phyloP scores from a whole-genome alignment of 2,329 filamentous ascomycete species.

The Exophiala viscosa region DNA sequence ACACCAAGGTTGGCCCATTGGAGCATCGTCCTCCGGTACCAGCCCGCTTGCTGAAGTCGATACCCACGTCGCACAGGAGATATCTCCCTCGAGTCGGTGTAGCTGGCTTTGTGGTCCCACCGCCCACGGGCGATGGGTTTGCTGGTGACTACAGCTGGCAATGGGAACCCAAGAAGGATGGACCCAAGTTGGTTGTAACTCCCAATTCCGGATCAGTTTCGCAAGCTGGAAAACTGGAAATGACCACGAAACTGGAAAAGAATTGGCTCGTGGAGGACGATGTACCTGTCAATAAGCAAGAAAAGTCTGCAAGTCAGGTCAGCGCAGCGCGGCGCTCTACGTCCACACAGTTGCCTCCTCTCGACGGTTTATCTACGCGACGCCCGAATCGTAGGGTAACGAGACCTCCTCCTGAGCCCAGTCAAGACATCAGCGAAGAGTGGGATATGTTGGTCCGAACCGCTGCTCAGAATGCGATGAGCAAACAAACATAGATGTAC shows the following conservation, averaged over 20 bases:
- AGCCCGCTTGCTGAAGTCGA: slow-evolving; percentile 51
- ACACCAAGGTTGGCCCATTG: slow-evolving; percentile 60
- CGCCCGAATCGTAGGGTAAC: background rate
- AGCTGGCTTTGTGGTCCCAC: slow-evolving; percentile 26
- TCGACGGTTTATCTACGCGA: slow-evolving; percentile 1
- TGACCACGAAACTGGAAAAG: slow-evolving; percentile 11
- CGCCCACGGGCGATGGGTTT: background rate
- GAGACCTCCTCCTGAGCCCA: slow-evolving; percentile 8
- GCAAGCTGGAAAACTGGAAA: slow-evolving; percentile 21
- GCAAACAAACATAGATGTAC: slow-evolving; percentile 13
- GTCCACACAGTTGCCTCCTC: slow-evolving; percentile 9
- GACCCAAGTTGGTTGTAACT: slow-evolving; percentile 21
- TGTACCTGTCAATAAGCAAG: slow-evolving; percentile 13
- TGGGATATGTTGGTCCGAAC: slow-evolving; percentile 8
- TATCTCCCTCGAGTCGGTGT: slow-evolving; percentile 21
- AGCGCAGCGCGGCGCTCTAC: background rate
- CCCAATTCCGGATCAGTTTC: slow-evolving; percentile 15
- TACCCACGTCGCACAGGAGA: slow-evolving; percentile 12
- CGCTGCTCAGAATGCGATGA: slow-evolving; percentile 1
- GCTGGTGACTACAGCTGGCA: slow-evolving; percentile 11
- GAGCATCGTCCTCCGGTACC: slow-evolving; percentile 49
- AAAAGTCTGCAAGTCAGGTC: slow-evolving; percentile 1
- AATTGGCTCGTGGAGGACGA: slow-evolving; percentile 20
- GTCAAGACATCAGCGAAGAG: slow-evolving; percentile 17
- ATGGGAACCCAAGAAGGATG: slow-evolving; percentile 20